These are phyloP conservation scores for Aspergillus ellipticus DNA, from an alignment of 495 filamentous ascomycete genomes.

Conservation along the genomic window DNA sequence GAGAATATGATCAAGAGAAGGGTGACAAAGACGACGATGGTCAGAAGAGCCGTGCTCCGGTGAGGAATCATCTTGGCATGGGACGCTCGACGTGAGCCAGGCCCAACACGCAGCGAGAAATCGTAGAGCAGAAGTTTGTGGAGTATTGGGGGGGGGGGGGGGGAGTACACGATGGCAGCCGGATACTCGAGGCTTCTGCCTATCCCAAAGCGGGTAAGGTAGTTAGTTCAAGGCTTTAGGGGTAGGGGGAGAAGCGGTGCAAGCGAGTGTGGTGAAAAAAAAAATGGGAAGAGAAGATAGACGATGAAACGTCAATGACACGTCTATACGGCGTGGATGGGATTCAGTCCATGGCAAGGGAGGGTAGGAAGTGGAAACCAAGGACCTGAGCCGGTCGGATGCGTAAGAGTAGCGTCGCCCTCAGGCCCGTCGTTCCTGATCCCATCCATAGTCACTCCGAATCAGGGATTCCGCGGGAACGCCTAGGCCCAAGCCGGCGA, in stretches of 20 bases:
- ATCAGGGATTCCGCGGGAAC: background rate
- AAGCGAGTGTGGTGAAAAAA: background rate
- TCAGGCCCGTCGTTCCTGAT: background rate
- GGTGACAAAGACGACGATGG: constrained; percentile 41
- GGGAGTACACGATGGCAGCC: background rate
- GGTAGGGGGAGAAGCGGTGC: background rate
- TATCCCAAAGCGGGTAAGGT: background rate
- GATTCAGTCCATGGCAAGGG: background rate
- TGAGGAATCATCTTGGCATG: constrained; percentile 38
- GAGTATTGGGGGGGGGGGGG: too few species aligned
- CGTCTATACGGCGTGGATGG: background rate
- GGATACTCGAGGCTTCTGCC: background rate
- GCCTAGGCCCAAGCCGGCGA: background rate
- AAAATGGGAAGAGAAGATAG: background rate
- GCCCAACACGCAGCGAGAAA: constrained; percentile 4
- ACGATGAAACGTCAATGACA: background rate
- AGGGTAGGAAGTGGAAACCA: background rate
- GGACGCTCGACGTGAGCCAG: background rate
- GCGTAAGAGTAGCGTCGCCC: background rate
- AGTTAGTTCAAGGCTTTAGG: background rate
- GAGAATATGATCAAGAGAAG: constrained; percentile 47
- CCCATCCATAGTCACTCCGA: background rate
- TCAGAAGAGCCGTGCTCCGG: constrained; percentile 39
- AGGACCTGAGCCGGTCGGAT: background rate
- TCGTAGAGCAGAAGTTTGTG: background rate